A percentile compares a stretch with the other conserved stretches of the same genome.
Evolutionary conservation across 2,329 filamentous ascomycete genomes (phyloP).

Genomic region (Cordyceps fumosorosea): DNA sequence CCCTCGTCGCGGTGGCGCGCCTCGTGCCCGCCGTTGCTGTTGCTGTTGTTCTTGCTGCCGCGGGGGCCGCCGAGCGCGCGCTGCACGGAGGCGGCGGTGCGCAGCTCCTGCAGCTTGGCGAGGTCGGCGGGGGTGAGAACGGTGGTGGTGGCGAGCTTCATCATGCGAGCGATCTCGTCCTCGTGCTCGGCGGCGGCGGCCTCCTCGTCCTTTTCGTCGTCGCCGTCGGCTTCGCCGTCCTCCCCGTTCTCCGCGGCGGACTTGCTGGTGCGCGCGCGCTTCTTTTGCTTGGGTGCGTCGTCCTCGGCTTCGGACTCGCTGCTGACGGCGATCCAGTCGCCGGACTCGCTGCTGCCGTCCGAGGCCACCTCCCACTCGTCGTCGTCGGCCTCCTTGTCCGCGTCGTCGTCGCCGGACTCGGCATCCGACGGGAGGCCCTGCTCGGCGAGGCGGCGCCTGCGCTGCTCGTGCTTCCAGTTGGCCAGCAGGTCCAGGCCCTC

Average conservation of each 20-base stretch:
- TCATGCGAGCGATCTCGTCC: slow-evolving; percentile 45
- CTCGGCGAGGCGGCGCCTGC: slow-evolving; percentile 63
- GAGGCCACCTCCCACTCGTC: slow-evolving; percentile 57
- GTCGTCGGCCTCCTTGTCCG: slow-evolving; percentile 47
- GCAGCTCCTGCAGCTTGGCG: slow-evolving; percentile 87
- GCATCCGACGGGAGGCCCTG: slow-evolving; percentile 59
- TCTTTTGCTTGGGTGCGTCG: slow-evolving; percentile 55
- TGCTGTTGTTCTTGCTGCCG: slow-evolving; percentile 40
- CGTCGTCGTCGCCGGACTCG: slow-evolving; percentile 51
- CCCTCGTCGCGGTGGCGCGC: slow-evolving; percentile 75
- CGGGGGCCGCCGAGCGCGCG: slow-evolving; percentile 46
- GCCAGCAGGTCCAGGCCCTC: slow-evolving; percentile 88
- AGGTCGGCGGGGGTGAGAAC: slow-evolving; percentile 95
- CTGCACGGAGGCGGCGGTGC: slow-evolving; percentile 64
- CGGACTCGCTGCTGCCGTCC: slow-evolving; percentile 60
- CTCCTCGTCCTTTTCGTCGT: slow-evolving; percentile 29
- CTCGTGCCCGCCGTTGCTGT: slow-evolving; percentile 27
- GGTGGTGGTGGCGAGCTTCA: slow-evolving; percentile 81
- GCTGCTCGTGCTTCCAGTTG: slow-evolving; percentile 89
- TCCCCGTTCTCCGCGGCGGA: slow-evolving; percentile 16
- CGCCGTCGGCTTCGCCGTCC: slow-evolving; percentile 20
- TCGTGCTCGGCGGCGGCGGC: slow-evolving; percentile 25
- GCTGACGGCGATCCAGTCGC: slow-evolving; percentile 89
- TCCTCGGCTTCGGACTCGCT: slow-evolving; percentile 65
- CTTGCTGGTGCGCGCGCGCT: slow-evolving; percentile 25